phyloP scores from a whole-genome alignment of 2,329 filamentous ascomycete genomes.

The Epichloe uncinata region DNA sequence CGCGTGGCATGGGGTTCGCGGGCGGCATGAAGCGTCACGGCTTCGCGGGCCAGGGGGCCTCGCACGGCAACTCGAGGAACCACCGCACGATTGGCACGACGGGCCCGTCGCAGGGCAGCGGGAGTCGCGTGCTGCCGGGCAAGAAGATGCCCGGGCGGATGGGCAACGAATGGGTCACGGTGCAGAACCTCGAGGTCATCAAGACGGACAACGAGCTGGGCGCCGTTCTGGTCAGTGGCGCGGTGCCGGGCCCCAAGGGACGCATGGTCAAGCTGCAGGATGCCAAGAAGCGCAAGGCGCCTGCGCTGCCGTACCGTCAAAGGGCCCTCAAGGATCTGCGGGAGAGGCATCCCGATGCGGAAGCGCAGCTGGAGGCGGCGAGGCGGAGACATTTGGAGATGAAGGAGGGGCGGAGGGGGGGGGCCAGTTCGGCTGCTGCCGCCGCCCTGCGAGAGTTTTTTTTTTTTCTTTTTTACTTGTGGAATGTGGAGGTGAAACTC shows the following conservation, averaged over 20 bases:
- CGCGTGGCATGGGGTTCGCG: constrained; percentile 82
- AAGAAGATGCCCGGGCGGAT: constrained; percentile 98
- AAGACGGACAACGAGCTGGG: constrained; percentile 80
- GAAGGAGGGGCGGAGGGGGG: constrained; percentile 27
- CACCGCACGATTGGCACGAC: constrained; percentile 86
- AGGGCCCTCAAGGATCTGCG: constrained; percentile 29
- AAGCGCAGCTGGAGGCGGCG: constrained; percentile 33
- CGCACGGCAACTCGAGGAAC: constrained; percentile 89
- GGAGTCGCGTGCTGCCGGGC: constrained; percentile 82
- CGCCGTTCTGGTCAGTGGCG: constrained; percentile 75
- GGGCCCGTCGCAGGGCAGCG: constrained; percentile 80
- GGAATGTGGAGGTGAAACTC: too few relatives aligned
- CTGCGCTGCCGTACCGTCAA: constrained; percentile 34
- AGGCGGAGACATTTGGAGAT: constrained; percentile 38
- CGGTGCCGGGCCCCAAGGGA: constrained; percentile 79
- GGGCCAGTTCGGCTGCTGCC: constrained; percentile 5
- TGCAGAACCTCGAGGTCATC: constrained; percentile 83
- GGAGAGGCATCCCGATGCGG: constrained; percentile 34
- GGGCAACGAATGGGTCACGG: constrained; percentile 77
- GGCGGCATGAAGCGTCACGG: constrained; percentile 97
- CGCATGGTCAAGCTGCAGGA: constrained; percentile 77
- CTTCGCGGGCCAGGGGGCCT: constrained; percentile 77
- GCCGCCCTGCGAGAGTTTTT: too few relatives aligned
- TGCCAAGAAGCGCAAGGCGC: constrained; percentile 67
- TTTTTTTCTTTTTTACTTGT: too few relatives aligned